A percentile compares a stretch with the other conserved stretches of the same genome.
Conservation (phyloP, 805 yeast species). For the Tetrapisispora iriomotensis region DNA sequence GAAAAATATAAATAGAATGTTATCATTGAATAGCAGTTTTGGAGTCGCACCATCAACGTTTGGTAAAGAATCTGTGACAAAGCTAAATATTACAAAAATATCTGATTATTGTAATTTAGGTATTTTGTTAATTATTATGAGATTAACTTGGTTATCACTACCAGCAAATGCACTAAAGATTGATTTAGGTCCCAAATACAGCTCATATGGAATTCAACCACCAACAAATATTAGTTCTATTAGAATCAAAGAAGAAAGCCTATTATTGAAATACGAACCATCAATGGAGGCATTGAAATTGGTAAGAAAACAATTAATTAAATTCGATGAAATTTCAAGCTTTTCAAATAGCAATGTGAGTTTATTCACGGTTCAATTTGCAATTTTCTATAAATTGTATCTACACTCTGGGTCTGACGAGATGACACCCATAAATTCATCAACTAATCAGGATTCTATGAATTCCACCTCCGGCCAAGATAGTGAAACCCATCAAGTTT, state of each 20-base stretch:
- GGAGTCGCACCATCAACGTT: constrained; percentile 1
- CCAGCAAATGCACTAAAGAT: constrained; percentile 34
- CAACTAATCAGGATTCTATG: neutral
- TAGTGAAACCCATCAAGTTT: constrained; percentile 49
- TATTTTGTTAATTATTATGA: constrained; percentile 39
- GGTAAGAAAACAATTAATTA: constrained; percentile 24
- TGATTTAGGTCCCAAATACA: constrained; percentile 17
- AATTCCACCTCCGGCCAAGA: constrained; percentile 28
- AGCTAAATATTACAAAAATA: constrained; percentile 25
- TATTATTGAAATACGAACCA: constrained; percentile 21
- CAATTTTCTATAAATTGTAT: constrained; percentile 46
- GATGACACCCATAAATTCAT: constrained; percentile 6
- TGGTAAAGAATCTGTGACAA: constrained; percentile 13
- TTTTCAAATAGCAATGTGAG: constrained; percentile 28
- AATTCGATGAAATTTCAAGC: constrained; percentile 28
- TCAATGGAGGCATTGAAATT: constrained; percentile 22
- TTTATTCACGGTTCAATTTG: constrained; percentile 44
- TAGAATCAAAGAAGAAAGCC: constrained; percentile 2
- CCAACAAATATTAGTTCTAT: constrained; percentile 2
- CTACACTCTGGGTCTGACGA: constrained; percentile 46
- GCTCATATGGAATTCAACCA: constrained; percentile 5
- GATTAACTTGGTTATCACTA: constrained; percentile 47
- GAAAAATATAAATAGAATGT: constrained; percentile 22
- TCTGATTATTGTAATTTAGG: constrained; percentile 39
- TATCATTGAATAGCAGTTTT: constrained; percentile 4